A percentile compares a stretch with the other conserved stretches of the same genome.
phyloP scores from a whole-genome alignment of 2,329 filamentous ascomycete genomes.

The Colletotrichum kahawae region DNA sequence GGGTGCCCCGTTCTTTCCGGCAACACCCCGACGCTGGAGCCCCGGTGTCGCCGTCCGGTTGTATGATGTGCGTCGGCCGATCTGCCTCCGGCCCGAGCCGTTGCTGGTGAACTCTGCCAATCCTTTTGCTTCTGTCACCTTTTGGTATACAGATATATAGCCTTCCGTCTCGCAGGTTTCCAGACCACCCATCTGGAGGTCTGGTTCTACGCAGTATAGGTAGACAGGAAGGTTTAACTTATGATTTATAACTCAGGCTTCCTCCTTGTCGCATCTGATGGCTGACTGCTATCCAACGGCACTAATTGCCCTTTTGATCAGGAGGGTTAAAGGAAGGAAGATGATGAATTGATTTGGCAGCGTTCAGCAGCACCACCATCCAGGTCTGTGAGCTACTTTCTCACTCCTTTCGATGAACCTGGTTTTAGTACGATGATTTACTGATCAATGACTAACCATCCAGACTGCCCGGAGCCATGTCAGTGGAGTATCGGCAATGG shows the following conservation, averaged over 20 bases:
- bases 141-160: not conserved
- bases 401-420: not conserved
- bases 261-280: fast-evolving
- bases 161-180: not conserved
- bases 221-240: not conserved
- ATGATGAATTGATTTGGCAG: not conserved
- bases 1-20: not conserved
- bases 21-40: not conserved
- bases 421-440: not conserved
- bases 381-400: fast-evolving
- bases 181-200: not conserved
- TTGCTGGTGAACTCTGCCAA: not conserved
- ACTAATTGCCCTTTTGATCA: not conserved
- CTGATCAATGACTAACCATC: fast-evolving
- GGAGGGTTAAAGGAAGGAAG: not conserved
- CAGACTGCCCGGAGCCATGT: fast-evolving
- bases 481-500: not conserved
- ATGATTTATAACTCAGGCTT: fast-evolving
- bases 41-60: not conserved
- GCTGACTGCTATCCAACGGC: fast-evolving
- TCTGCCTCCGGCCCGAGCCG: not conserved
- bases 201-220: fast-evolving
- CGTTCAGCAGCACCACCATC: not conserved
- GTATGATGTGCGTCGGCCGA: not conserved
- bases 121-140: not conserved